phyloP scores from a whole-genome alignment of 306 rosid species.

The Clitoria ternatea region DNA sequence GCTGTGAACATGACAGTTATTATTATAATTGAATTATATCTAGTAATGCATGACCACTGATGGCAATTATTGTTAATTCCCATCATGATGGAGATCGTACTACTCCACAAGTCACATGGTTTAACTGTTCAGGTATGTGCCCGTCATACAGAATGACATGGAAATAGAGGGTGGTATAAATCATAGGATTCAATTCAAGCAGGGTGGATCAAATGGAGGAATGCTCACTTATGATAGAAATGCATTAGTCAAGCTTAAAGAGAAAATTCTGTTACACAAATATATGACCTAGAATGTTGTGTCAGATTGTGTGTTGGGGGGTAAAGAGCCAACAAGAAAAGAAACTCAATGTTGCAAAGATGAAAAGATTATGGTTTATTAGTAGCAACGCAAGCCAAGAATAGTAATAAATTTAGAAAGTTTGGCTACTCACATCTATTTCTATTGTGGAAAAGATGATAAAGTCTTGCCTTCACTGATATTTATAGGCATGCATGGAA shows the following conservation, averaged over 20 bases:
- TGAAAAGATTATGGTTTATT: neutral
- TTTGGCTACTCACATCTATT: neutral
- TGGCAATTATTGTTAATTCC: too few relatives aligned
- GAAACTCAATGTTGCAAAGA: neutral
- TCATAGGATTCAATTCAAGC: neutral
- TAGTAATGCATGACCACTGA: too few relatives aligned
- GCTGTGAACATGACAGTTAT: too few relatives aligned
- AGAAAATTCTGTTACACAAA: neutral
- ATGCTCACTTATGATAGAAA: neutral
- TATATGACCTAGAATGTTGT: neutral
- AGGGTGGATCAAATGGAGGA: neutral
- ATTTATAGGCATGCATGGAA: neutral
- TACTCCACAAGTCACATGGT: too few relatives aligned
- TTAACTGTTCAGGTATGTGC: neutral
- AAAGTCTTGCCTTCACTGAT: neutral
- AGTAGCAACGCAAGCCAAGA: neutral
- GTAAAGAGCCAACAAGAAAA: neutral
- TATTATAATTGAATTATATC: too few relatives aligned
- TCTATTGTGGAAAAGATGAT: neutral
- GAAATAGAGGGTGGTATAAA: neutral
- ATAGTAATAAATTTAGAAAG: neutral
- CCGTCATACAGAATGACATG: neutral
- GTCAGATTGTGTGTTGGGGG: neutral
- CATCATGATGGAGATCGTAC: too few relatives aligned
- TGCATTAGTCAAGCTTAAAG: neutral